These are phyloP conservation scores for Ophiorrhiza pumila DNA, from an alignment of 257 asterid species.

Conservation along the genomic window DNA sequence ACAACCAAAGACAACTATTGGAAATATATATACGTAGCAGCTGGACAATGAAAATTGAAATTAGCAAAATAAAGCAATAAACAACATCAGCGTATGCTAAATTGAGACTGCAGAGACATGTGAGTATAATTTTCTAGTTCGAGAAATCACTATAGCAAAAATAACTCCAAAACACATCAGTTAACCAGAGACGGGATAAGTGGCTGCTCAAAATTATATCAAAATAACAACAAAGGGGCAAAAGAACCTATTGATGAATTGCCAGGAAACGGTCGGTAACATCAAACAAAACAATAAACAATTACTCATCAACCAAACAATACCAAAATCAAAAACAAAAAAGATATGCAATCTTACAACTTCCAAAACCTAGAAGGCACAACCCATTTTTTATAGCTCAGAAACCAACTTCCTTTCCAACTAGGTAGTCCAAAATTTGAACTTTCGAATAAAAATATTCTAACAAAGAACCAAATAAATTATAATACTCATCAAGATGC, in stretches of 20 bases:
- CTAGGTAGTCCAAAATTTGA: not conserved
- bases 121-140: not conserved
- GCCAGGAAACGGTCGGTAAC: not conserved
- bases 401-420: not conserved
- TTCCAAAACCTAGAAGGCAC: not conserved
- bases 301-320: not conserved
- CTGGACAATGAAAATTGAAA: not conserved
- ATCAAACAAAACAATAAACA: not conserved
- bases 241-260: not conserved
- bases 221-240: not conserved
- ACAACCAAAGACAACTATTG: not conserved
- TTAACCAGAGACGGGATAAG: too few relatives aligned
- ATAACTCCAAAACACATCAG: not conserved
- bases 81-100: not conserved
- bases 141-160: too few relatives aligned
- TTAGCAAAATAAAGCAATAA: not conserved
- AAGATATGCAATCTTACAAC: not conserved
- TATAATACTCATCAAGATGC: not conserved
- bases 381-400: not conserved
- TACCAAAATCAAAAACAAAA: conserved; percentile 4
- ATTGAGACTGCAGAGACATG: not conserved
- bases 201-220: too few relatives aligned
- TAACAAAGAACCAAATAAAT: not conserved
- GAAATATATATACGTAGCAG: not conserved
- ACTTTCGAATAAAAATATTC: not conserved